Base-by-base conservation (phyloP, 2,329 filamentous ascomycete genomes). In the Diaporthe longicolla region DNA sequence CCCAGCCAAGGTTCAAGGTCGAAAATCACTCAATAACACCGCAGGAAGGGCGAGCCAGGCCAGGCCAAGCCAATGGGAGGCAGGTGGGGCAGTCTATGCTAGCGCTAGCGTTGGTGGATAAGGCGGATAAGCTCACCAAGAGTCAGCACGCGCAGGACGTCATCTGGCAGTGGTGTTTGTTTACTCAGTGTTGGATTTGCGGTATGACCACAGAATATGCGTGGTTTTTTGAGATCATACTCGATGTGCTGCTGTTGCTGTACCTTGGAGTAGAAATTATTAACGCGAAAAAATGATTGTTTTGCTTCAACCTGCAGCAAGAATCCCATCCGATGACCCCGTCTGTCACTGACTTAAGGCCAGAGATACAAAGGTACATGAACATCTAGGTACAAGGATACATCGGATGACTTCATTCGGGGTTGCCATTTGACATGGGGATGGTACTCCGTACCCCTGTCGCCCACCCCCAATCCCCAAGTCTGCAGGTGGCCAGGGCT, bases 1-100 rank as follows among this genome's bases (percentile, higher is more conserved):
- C 40, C 55, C 57, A 63, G 55, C 29, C 45, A 54, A 45, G 29
- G 45, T 26, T 63, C 32, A 10, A 15, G 9, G 40, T 55, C 50
- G 69, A 71, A 71, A 71, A 71, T 71, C 70, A 71, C 70, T 71
- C 70, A 71, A 40, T 21, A 55, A 43, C 35, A 50, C 11, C 24
- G 19, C 66, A 58, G 45, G 65, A 15, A 48, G 37, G 37, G 32
- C 21, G 19, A 48, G 63, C 11, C 35, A 32, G 37, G 37, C 37
- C 37, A 37, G 11, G 10, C n/a, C n/a, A 24, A 21, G 45, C 57
- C 50, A 63, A 63, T 63, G 24, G 24, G 37, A 43, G 26, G 40
- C 19, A 43, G 24, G 59, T 43, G 59, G 59, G 15, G 21, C 9
- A 26, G 26, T 58, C 40, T 40, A 9, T 58, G 10, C 37, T 61